Evolutionary conservation across 2,329 filamentous ascomycete species (phyloP).

Genomic region (Claviceps arundinis): DNA sequence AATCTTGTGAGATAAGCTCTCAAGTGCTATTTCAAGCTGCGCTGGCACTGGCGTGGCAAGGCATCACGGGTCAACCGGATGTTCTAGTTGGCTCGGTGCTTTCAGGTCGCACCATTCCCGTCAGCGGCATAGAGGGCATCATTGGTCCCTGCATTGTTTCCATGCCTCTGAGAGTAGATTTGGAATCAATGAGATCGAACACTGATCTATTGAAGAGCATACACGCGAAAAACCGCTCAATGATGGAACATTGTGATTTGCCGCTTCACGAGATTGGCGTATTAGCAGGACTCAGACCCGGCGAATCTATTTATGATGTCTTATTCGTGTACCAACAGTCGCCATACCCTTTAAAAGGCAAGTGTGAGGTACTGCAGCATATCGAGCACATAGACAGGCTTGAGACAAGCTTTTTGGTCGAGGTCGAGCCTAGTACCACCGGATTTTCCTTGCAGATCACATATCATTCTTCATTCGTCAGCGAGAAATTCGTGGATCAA

Average conservation of each 20-base stretch:
- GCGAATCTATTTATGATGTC: slow-evolving; percentile 56
- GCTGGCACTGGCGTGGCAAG: slow-evolving; percentile 49
- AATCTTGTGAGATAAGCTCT: slow-evolving; percentile 36
- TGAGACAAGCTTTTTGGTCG: slow-evolving; percentile 64
- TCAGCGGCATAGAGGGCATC: slow-evolving; percentile 56
- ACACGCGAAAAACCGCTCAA: slow-evolving; percentile 51
- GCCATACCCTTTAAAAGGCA: slow-evolving; percentile 25
- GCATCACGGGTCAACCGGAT: slow-evolving; percentile 51
- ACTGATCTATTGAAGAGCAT: slow-evolving; percentile 49
- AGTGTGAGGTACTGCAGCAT: slow-evolving; percentile 31
- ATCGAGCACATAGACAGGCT: slow-evolving; percentile 53
- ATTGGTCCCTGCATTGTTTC: slow-evolving; percentile 71
- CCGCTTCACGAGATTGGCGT: slow-evolving; percentile 59
- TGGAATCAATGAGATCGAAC: slow-evolving; percentile 36
- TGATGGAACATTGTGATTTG: slow-evolving; percentile 49
- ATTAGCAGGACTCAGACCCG: slow-evolving; percentile 38
- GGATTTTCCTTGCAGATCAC: slow-evolving; percentile 32
- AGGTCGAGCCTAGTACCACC: slow-evolving; percentile 51
- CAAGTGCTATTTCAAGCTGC: slow-evolving; percentile 69
- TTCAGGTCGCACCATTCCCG: slow-evolving; percentile 64
- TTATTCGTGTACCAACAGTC: slow-evolving; percentile 80
- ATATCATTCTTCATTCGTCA: slow-evolving; percentile 34
- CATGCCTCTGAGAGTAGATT: slow-evolving; percentile 55
- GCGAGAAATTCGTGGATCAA: slow-evolving; percentile 37
- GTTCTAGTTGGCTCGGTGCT: slow-evolving; percentile 66